Evolutionary conservation across 208 protist species (phyloP).

Genomic region (Strigomonas galati): DNA sequence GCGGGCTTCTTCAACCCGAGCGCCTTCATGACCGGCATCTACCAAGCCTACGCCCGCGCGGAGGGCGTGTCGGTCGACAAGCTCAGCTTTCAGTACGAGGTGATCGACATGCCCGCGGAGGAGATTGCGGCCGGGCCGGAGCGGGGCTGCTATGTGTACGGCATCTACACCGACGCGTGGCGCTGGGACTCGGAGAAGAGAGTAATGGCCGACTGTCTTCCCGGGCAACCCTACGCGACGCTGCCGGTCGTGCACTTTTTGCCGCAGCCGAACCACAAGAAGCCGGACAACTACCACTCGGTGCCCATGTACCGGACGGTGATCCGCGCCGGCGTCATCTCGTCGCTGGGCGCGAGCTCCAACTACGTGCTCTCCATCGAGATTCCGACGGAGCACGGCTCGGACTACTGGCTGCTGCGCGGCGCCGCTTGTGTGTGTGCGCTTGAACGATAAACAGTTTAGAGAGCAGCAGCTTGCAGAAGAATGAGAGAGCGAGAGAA

Average conservation of each 20-base stretch:
- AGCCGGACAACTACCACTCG: constrained; percentile 53
- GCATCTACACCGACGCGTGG: constrained; percentile 96
- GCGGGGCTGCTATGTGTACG: constrained; percentile 96
- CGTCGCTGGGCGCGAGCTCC: constrained; percentile 94
- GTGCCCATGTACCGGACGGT: constrained; percentile 96
- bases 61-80: constrained; percentile 96
- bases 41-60: constrained; percentile 94
- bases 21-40: constrained; percentile 97
- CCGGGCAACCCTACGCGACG: constrained; percentile 82
- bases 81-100: constrained; percentile 91
- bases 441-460: not conserved
- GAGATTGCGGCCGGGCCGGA: constrained; percentile 57
- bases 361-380: constrained; percentile 94
- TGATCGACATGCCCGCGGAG: constrained; percentile 58
- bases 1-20: constrained; percentile 98
- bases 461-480: not conserved
- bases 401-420: constrained; percentile 91
- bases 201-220: constrained; percentile 87
- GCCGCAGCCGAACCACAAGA: constrained; percentile 90
- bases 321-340: constrained; percentile 92
- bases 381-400: constrained; percentile 69
- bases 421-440: constrained; percentile 89
- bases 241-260: constrained; percentile 95
- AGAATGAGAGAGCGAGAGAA: not conserved
- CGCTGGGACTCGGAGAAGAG: constrained; percentile 83